Evolutionary conservation across 495 filamentous ascomycete genomes (phyloP), one percentile per base, ranked within the genome.

Genomic region (Saxophila tyrrhenica): DNA sequence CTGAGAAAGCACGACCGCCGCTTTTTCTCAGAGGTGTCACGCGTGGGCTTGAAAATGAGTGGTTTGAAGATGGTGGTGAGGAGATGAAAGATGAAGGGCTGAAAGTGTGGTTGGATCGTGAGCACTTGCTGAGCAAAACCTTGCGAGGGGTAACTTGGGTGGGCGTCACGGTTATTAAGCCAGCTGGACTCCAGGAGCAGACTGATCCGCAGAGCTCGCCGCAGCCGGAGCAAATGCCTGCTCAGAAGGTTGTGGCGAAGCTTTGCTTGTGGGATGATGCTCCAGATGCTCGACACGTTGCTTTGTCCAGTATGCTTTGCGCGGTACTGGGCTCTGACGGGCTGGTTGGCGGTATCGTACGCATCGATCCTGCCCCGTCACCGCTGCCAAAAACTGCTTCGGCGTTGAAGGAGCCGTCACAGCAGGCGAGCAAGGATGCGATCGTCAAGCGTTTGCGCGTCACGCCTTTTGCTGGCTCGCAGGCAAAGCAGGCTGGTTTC

Each of bases 271-370:
- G 94, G 94, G 79, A 89, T 32, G 85, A 94, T 62, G 86, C 89
- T 0, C 90, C 91, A 2, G 86, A 94, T 61, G 79, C 76, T 23
- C 78, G 80, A 48, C 87, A 91, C 53, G 76, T 76, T 55, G 85
- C 84, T 17, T 74, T 97, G 25, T 96, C 92, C 13, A 76, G 81
- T 1, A 64, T 82, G 2, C 69, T 98, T 8, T 89, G 85, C 62
- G 77, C 78, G 7, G 75, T 82, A 2, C 75, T 98, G 25, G 78
- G 80, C 10, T 78, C 78, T 24, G 70, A 79, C 38, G 81, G 79
- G 2, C 74, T 95, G 22, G 85, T 95, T 20, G 92, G 92, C n/a
- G 88, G 88, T 16, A 79, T 96, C 53, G 74, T 92, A 32, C 84
- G 89, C 46, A 71, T 98, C 16, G 87, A 95, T 62, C 79, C 85